Evolutionary conservation across 208 protist genomes (phyloP), one percentile per base, ranked within the genome.

Genomic region (Trypanosoma congolense): DNA sequence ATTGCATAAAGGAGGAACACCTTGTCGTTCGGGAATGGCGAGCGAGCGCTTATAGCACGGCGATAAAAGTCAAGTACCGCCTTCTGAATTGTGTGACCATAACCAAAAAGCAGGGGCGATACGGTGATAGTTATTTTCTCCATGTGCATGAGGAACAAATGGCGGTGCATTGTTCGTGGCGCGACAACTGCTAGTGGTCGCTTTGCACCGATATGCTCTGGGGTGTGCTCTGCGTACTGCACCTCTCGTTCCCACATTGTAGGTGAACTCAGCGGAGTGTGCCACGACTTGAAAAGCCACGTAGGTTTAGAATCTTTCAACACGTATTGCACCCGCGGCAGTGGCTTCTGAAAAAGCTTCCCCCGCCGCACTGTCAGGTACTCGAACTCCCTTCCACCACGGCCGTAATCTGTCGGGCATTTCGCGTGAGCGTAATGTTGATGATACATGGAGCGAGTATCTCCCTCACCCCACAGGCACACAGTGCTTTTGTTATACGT

Each of bases 281-380:
- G 84, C 85, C 88, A 95, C 45, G 88, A 92, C 73, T 95, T 95
- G 65, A 90, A 95, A 28, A 92, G 58, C 85, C 88, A 95, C 61
- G 70, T 78, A 16, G 88, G 88, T 62, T 87, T 87, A 26, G 84
- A 82, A 14, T 61, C 66, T 14, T 61, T 55, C 29, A 59, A 18
- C n/a, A 87, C 80, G 56, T 94, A 94, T 70, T 95, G 88, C 45
- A 92, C 84, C 43, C 62, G 28, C 9, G 88, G 88, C 26, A 95
- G 54, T 45, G 88, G 88, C 64, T 92, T 92, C 57, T 74, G 46
- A 58, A 74, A 47, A n/a, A 92, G 59, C 57, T 79, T 92, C 16
- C 88, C 88, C 10, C 66, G 60, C 52, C 65, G 58, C 10, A 92
- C 83, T 10, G 77, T 74, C 12, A 95, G 56, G 49, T 83, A 92